phyloP scores from a whole-genome alignment of 2,329 filamentous ascomycete genomes.

The Epichloe elymi region DNA sequence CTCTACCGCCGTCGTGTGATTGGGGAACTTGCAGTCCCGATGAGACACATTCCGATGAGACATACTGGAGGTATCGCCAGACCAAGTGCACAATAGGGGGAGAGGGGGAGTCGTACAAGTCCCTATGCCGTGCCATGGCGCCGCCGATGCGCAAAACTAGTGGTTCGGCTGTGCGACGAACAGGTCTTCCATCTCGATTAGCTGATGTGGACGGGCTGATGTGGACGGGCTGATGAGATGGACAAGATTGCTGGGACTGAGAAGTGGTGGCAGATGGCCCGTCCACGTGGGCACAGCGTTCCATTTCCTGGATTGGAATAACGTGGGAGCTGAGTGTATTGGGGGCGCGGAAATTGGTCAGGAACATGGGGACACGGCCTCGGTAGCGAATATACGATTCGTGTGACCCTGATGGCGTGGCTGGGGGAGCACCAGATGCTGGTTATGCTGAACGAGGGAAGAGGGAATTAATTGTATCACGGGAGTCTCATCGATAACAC shows the following conservation, averaged over 20 bases:
- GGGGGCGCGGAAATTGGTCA: neutral
- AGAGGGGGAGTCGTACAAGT: too few species aligned
- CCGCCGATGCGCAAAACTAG: neutral
- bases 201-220: too few species aligned
- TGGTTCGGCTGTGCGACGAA: neutral
- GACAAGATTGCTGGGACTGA: too few species aligned
- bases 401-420: slow-evolving; percentile 4
- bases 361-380: neutral
- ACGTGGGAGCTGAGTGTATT: too few species aligned
- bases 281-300: too few species aligned
- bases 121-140: neutral
- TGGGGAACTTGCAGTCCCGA: neutral
- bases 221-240: too few species aligned
- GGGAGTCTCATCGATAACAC: neutral
- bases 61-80: too few species aligned
- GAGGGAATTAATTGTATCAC: neutral
- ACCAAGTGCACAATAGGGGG: neutral
- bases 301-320: too few species aligned
- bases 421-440: slow-evolving; percentile 2
- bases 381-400: neutral
- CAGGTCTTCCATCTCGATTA: neutral
- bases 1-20: neutral
- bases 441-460: slow-evolving; percentile 1
- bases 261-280: too few species aligned
- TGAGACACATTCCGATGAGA: neutral